These are phyloP conservation scores for Scheffersomyces coipomensis DNA, from an alignment of 805 yeast genomes.

Conservation along the genomic window DNA sequence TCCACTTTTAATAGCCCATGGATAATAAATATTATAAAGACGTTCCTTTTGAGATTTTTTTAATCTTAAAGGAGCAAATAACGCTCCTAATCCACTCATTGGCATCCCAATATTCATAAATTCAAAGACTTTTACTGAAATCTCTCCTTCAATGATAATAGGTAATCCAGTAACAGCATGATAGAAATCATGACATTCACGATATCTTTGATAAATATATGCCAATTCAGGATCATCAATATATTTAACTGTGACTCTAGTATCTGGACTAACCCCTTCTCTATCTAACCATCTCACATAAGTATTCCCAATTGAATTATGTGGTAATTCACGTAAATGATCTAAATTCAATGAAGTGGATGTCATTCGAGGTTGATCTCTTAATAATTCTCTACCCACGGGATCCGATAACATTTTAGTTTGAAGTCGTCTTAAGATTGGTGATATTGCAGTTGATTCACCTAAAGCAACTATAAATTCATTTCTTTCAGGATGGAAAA, in stretches of 20 bases:
- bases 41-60: constrained; percentile 60
- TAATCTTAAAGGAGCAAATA: constrained; percentile 83
- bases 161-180: constrained; percentile 92
- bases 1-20: constrained; percentile 84
- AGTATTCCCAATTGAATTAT: constrained; percentile 72
- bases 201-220: constrained; percentile 86
- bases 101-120: constrained; percentile 91
- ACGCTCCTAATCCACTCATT: constrained; percentile 90
- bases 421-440: constrained; percentile 60
- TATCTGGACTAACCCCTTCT: constrained; percentile 93
- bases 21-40: constrained; percentile 69
- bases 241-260: constrained; percentile 82
- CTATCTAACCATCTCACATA: constrained; percentile 78
- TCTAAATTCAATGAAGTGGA: constrained; percentile 66
- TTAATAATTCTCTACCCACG: constrained; percentile 72
- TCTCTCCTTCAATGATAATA: constrained; percentile 92
- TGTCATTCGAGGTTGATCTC: constrained; percentile 82
- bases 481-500: constrained; percentile 71
- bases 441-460: constrained; percentile 81
- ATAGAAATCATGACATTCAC: constrained; percentile 96
- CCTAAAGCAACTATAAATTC: constrained; percentile 81
- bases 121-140: constrained; percentile 89
- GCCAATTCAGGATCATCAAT: constrained; percentile 90
- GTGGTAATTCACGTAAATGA: constrained; percentile 57
- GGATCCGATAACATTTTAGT: constrained; percentile 72